These are phyloP conservation scores for Pisolithus orientalis DNA, from an alignment of 768 basidiomycete species.

Conservation along the genomic window DNA sequence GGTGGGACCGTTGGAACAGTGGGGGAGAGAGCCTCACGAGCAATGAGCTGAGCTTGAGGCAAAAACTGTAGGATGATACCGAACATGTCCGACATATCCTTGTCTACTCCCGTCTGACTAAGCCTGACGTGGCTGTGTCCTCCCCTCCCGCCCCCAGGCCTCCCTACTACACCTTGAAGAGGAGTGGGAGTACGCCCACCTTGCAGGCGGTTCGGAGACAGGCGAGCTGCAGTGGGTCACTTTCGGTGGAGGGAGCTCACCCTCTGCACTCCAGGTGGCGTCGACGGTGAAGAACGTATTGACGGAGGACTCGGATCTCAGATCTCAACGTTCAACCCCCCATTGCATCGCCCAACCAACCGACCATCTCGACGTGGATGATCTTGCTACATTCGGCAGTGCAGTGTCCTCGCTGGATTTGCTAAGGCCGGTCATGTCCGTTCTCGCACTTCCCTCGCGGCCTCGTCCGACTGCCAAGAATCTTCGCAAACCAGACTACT, in stretches of 20 bases:
- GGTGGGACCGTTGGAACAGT: conserved; percentile 46
- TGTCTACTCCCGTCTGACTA: too few species aligned
- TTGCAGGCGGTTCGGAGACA: conserved; percentile 33
- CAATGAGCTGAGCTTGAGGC: too few species aligned
- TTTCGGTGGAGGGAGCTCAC: conserved; percentile 28
- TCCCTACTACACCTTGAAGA: conserved; percentile 35
- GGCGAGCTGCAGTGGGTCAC: conserved; percentile 40
- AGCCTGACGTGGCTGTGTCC: too few species aligned
- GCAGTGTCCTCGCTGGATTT: conserved; percentile 17
- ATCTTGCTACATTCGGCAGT: conserved; percentile 29
- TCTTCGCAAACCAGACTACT: conserved; percentile 31
- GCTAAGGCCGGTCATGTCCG: conserved; percentile 28
- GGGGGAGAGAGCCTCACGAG: too few species aligned
- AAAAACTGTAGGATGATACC: too few species aligned
- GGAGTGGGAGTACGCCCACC: conserved; percentile 59
- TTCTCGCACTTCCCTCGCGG: conserved; percentile 32
- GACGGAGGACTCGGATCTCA: conserved; percentile 48
- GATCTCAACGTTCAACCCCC: conserved; percentile 20
- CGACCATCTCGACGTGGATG: conserved; percentile 26
- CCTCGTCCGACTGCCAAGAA: conserved; percentile 31
- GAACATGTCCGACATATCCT: too few species aligned
- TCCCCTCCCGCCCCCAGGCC: too few species aligned
- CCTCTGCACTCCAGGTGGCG: conserved; percentile 1
- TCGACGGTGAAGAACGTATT: conserved; percentile 35
- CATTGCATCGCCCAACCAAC: conserved; percentile 39